phyloP scores from a whole-genome alignment of 139 green algal species.

The Coelastrella sp. region DNA sequence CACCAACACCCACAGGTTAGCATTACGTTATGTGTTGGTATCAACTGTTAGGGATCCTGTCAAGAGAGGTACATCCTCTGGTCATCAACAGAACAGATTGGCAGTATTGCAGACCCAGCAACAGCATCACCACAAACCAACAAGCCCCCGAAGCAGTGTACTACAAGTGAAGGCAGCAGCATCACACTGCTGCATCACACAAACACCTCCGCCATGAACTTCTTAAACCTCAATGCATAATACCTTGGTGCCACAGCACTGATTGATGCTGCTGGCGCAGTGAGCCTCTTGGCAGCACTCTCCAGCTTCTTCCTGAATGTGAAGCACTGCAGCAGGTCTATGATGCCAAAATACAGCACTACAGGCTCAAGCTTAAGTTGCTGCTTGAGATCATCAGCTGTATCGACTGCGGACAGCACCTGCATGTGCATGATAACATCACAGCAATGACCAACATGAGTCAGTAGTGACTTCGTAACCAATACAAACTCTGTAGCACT shows the following conservation, averaged over 20 bases:
- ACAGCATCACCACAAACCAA: no score
- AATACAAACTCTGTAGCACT: no score
- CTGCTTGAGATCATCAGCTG: not conserved
- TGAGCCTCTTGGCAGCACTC: constrained; percentile 67
- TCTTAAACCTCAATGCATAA: constrained; percentile 76
- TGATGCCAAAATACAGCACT: constrained; percentile 93
- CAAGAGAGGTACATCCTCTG: no score
- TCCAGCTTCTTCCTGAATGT: constrained; percentile 25
- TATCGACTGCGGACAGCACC: not conserved
- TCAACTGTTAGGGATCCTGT: no score
- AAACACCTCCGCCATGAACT: constrained; percentile 72
- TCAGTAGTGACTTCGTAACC: no score
- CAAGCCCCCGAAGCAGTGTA: no score
- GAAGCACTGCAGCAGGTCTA: constrained; percentile 82
- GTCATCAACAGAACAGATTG: no score
- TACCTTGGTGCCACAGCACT: constrained; percentile 71
- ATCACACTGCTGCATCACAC: not conserved
- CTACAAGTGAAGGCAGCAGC: no score
- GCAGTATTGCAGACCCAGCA: not conserved
- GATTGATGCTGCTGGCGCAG: constrained; percentile 59
- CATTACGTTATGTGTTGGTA: no score
- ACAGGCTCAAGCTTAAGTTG: constrained; percentile 59
- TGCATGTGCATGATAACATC: no score
- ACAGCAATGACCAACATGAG: no score
- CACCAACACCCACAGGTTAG: no score